A percentile compares a stretch with the other conserved stretches of the same genome.
phyloP scores from a whole-genome alignment of 164 flowering plant species.

The Chimonanthus salicifolius region DNA sequence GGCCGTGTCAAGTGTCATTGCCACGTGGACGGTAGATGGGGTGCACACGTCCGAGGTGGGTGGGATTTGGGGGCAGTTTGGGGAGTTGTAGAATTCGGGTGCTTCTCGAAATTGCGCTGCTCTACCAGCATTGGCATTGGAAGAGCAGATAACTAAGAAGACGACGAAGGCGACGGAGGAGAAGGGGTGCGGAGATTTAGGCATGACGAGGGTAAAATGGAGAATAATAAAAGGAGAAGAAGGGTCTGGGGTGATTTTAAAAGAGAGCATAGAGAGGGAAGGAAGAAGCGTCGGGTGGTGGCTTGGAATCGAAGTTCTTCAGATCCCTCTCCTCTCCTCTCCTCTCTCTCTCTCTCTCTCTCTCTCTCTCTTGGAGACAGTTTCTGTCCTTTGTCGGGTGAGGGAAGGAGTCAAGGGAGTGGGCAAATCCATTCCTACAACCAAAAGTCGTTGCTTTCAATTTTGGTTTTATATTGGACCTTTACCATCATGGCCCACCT shows the following conservation, averaged over 20 bases:
- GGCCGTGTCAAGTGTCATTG: conserved; percentile 77
- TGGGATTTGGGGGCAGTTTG: conserved; percentile 40
- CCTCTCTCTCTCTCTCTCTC: neutral
- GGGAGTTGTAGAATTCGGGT: conserved; percentile 84
- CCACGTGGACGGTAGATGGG: conserved; percentile 57
- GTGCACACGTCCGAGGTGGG: conserved; percentile 25
- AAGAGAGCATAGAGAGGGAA: neutral
- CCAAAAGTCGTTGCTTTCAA: no score
- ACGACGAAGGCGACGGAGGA: conserved; percentile 7
- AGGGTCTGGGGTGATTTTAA: neutral
- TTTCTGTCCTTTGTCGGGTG: no score
- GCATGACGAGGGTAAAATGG: neutral
- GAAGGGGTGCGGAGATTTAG: neutral
- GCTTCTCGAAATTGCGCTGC: conserved; percentile 57
- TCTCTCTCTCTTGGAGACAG: no score
- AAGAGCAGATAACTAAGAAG: neutral
- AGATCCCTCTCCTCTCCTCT: neutral
- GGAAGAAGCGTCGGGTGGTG: no score
- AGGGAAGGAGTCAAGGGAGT: no score
- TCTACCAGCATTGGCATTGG: conserved; percentile 8
- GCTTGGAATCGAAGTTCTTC: neutral
- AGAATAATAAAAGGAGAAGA: neutral
- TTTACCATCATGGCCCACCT: no score
- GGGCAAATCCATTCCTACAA: no score
- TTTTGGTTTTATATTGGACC: no score